phyloP scores from a whole-genome alignment of 1,284 basidiomycete genomes.

The Pseudozyma thailandica region DNA sequence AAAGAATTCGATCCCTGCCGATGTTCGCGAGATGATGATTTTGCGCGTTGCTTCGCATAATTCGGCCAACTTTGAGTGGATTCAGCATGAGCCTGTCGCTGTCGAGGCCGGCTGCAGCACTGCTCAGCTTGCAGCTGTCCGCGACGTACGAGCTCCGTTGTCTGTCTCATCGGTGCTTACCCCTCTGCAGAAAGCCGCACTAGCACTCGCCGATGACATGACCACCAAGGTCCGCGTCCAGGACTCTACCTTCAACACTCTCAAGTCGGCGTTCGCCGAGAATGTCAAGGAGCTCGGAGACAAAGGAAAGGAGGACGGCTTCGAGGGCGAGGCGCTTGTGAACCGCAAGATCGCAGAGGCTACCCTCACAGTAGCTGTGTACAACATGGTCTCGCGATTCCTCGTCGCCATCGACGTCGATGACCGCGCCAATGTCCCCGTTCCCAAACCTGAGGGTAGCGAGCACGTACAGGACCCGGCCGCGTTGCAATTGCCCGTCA shows the following conservation, averaged over 20 bases:
- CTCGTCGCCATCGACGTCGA: constrained; percentile 70
- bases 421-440: constrained; percentile 63
- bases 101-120: constrained; percentile 68
- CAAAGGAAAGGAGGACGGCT: constrained; percentile 56
- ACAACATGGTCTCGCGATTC: constrained; percentile 71
- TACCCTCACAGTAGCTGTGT: constrained; percentile 68
- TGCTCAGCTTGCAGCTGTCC: constrained; percentile 68
- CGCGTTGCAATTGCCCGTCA: constrained; percentile 8
- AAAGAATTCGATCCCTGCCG: constrained; percentile 68
- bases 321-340: constrained; percentile 40
- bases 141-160: constrained; percentile 58
- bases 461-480: constrained; percentile 46
- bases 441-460: constrained; percentile 62
- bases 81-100: constrained; percentile 69
- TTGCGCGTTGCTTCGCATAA: constrained; percentile 70
- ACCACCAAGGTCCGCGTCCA: constrained; percentile 57
- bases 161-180: constrained; percentile 37
- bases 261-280: constrained; percentile 47
- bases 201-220: constrained; percentile 69
- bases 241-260: constrained; percentile 36
- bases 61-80: constrained; percentile 70
- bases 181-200: constrained; percentile 61
- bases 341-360: constrained; percentile 68
- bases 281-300: constrained; percentile 64
- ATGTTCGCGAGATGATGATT: constrained; percentile 70